phyloP scores from a whole-genome alignment of 2,329 filamentous ascomycete genomes.

The Nothophaeocryptopus gaeumannii region DNA sequence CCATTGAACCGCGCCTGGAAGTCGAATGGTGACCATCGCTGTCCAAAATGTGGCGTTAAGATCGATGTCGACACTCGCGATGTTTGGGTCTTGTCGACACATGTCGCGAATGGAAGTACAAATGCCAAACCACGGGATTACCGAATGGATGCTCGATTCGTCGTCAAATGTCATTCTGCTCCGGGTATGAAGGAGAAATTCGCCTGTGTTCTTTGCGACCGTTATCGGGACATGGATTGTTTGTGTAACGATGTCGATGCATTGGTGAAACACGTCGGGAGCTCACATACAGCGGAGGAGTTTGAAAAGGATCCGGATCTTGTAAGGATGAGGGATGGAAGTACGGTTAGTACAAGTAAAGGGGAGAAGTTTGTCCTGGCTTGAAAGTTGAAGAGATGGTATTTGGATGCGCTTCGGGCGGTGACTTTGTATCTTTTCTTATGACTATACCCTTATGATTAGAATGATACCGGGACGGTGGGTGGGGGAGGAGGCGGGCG shows the following conservation, averaged over 20 bases:
- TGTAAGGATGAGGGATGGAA: constrained; percentile 21
- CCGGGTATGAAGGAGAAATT: constrained; percentile 16
- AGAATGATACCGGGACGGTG: no score
- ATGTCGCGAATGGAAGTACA: constrained; percentile 4
- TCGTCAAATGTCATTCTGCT: constrained; percentile 24
- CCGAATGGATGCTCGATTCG: constrained; percentile 23
- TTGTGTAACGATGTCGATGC: constrained; percentile 24
- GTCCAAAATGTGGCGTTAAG: constrained; percentile 21
- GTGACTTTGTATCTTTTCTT: no score
- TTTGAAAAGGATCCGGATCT: constrained; percentile 26
- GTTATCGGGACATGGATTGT: constrained; percentile 21
- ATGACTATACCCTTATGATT: no score
- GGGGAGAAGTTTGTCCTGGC: constrained; percentile 21
- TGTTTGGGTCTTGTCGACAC: constrained; percentile 23
- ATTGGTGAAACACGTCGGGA: constrained; percentile 26
- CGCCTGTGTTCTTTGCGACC: constrained; percentile 26
- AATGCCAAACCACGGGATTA: constrained; percentile 15
- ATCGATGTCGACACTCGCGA: constrained; percentile 26
- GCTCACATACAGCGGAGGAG: constrained; percentile 23
- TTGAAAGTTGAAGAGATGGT: constrained; percentile 3
- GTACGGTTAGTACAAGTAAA: constrained; percentile 6
- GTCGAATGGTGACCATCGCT: constrained; percentile 17
- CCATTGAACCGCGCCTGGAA: constrained; percentile 19
- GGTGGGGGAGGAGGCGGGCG: no score
- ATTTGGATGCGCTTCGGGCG: neutral